Evolutionary conservation across 805 yeast species (phyloP), one percentile per base, ranked within the genome.

Genomic region (Candida hispaniensis): DNA sequence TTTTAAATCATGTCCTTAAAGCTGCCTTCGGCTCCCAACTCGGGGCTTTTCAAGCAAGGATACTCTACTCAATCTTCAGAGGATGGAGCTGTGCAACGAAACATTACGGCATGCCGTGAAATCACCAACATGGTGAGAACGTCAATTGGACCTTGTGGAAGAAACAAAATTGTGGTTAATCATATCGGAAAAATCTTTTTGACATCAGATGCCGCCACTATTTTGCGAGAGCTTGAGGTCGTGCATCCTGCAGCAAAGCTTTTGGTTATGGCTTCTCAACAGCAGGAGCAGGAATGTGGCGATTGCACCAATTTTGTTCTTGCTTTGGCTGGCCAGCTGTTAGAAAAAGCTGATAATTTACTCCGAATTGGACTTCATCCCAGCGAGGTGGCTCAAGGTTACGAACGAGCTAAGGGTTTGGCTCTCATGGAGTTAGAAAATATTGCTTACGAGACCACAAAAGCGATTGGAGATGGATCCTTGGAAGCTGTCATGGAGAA

Each of bases 181-280:
- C 72, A 81, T 49, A 60, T 81, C 46, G 85, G 83, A 41, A 83
- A 78, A 54, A 78, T 82, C 14, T 82, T 85, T 55, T 73, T 91
- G 43, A 91, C 97, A 26, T 82, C 82, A 48, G 98, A 91, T 56
- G 96, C 97, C n/a, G 95, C 96, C 22, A 91, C 98, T 6, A 91
- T 91, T 77, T 66, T 91, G 41, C 73, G 79, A 46, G 97, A 91
- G 58, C 64, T 88, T 39, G 96, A 88, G 44, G 83, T 88, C 46
- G 85, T 91, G 29, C 97, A 88, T 56, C 98, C 98, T 5, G 97
- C 95, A 3, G 98, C 91, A 7, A 91, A 88, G 59, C 73, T 91
- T 29, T 69, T 91, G 43, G 91, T 88, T 38, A 85, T 85, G 96
- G 94, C 97, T 13, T 75, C 93, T 9, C 81, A 88, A 55, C 98